Base-by-base conservation (phyloP, 495 filamentous ascomycete species). In the Wilcoxina mikolae region DNA sequence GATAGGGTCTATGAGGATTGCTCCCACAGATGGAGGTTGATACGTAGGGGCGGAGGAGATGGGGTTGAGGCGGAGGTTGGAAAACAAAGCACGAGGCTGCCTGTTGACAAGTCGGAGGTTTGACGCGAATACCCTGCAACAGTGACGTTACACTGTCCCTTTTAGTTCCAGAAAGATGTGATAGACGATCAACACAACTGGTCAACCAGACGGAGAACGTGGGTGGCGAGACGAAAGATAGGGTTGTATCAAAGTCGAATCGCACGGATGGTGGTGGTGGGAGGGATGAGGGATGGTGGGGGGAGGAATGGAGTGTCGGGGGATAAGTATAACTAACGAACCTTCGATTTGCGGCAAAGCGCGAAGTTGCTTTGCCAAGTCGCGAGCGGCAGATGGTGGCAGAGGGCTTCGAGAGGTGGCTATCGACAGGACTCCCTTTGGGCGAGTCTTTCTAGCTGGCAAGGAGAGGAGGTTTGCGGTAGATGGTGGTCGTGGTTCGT, bases 71-170 rank as follows among this genome's bases (percentile, higher is more conserved):
- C 23, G 43, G 46, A 49, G 46, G 29, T 49, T 27, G 9, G 23
- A 49, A 29, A 49, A 29, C 27, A 49, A 27, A 27, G 39, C 24
- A 49, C 46, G 20, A 29, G 46, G 46, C 46, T 29, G 3, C 20
- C 23, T 49, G 46, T 49, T 49, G 46, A 49, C 24, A 48, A 24
- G 46, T 49, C 46, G 46, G 46, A 49, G 46, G 46, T 49, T 49
- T 17, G 15, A 18, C 43, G 23, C 12, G 35, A 39, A 18, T 39
- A 27, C 46, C 46, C 46, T 49, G 46, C 27, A 49, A 49, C 23
- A 29, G 46, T 49, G 46, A 49, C 46, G 46, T 49, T 49, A 49
- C 46, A 49, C 46, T 23, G 46, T 27, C 29, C 25, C 46, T 20
- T 49, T 49, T 12, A 15, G 25, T 43, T 49, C 46, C 46, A 28